Evolutionary conservation across 331 rosid genomes (phyloP).

Genomic region (Acacia concinna): DNA sequence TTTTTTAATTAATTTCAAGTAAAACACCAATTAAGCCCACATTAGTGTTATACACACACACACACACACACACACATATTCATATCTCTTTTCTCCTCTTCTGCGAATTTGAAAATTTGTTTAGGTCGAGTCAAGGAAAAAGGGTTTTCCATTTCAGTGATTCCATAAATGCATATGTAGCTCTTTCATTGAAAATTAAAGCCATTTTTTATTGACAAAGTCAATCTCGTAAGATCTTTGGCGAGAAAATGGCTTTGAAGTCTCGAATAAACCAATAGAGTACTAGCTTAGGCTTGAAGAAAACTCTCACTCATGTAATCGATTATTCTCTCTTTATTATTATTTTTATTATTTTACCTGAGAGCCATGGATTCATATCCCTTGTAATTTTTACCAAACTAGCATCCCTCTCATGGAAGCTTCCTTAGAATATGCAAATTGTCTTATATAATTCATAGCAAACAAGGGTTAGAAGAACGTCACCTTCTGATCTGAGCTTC

Average conservation of each 20-base stretch:
- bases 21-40: no score
- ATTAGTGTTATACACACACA: no score
- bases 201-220: background rate
- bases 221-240: background rate
- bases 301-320: background rate
- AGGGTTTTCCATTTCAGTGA: background rate
- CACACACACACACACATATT: no score
- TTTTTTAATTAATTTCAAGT: no score
- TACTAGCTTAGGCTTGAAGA: background rate
- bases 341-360: background rate
- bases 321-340: background rate
- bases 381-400: background rate
- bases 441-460: background rate
- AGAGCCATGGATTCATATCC: background rate
- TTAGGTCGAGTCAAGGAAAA: background rate
- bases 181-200: background rate
- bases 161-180: background rate
- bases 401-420: background rate
- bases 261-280: background rate
- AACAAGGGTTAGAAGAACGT: no score
- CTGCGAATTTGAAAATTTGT: background rate
- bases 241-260: background rate
- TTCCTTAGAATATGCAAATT: background rate
- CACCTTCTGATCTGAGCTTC: background rate
- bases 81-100: background rate